phyloP scores from a whole-genome alignment of 371 early-diverging fungal genomes.

The Syncephalastrum racemosum region DNA sequence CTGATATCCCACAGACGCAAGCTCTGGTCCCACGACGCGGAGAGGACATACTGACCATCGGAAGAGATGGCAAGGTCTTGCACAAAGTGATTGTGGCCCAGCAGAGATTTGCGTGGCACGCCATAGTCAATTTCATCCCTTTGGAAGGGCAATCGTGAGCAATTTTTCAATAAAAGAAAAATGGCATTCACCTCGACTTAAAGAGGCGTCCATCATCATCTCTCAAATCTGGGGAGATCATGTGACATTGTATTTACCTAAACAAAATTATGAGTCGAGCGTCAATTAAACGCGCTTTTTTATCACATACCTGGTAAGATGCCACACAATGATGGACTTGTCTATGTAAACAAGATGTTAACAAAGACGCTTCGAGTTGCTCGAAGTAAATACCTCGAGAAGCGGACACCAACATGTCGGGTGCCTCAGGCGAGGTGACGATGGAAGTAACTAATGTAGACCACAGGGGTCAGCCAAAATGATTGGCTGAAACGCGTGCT shows the following conservation, averaged over 20 bases:
- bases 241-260: no score
- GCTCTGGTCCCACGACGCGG: conserved; percentile 98
- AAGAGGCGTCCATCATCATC: conserved; percentile 4
- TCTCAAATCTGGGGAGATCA: neutral
- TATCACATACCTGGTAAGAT: conserved; percentile 67
- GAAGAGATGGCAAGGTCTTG: conserved; percentile 96
- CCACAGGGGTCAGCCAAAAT: neutral
- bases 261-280: no score
- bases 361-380: neutral
- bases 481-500: neutral
- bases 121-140: conserved; percentile 92
- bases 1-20: conserved; percentile 97
- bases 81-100: conserved; percentile 98
- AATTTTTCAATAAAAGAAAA: conserved; percentile 18
- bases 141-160: conserved; percentile 22
- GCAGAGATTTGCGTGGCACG: conserved; percentile 83
- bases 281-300: no score
- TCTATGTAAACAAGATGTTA: conserved; percentile 42
- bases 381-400: conserved; percentile 14
- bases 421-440: conserved; percentile 18
- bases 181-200: conserved; percentile 21
- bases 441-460: conserved; percentile 12
- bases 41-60: conserved; percentile 96
- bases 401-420: conserved; percentile 16
- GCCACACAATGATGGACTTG: conserved; percentile 97